Base-by-base conservation (phyloP, 2,329 filamentous ascomycete species). In the Didymella lethalis region DNA sequence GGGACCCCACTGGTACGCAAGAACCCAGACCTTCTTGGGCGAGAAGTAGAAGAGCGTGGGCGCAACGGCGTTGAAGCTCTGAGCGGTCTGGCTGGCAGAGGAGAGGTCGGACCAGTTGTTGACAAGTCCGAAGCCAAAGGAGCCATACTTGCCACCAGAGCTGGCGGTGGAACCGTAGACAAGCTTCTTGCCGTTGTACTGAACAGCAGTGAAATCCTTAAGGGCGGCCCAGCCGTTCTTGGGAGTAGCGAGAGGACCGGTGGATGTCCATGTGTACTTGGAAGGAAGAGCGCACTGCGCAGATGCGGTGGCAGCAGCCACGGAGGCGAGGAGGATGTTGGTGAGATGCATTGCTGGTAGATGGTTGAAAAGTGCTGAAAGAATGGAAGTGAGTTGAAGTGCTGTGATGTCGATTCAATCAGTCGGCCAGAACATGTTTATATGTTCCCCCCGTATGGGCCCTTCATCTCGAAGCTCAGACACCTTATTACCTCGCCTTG, bases 1-100 rank as follows among this genome's bases (percentile, higher is more conserved):
- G 0, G 83, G 68, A 1, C 86, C 86, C 86, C 86, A 89, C 72
- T 90, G 86, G 68, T 88, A 84, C n/a, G 85, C 84, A 0, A 89
- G 80, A n/a, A 89, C 77, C 87, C 87, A 90, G 62, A 84, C 74
- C 63, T 76, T 80, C 77, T 88, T 88, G 0, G 87, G 87, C 5
- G 70, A 65, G 66, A 89, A 89, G 78, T 83, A 85, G 77, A 90
- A 88, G 47, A 90, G 75, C 0, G 85, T 86, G 0, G 87, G 87
- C 0, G 87, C 87, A 23, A 88, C 85, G 10, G 84, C 74, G 6
- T 59, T 65, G 48, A 61, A 62, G 4, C 57, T 45, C 83, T 86
- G 86, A 1, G 57, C 62, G 61, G 77, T 88, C 75, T 89, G 86
- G 59, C 68, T 75, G 0, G 81, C 84, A 0, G 80, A 75, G 20